These are phyloP conservation scores for Aristolochia contorta DNA, from an alignment of 164 flowering plant genomes.

Conservation along the genomic window DNA sequence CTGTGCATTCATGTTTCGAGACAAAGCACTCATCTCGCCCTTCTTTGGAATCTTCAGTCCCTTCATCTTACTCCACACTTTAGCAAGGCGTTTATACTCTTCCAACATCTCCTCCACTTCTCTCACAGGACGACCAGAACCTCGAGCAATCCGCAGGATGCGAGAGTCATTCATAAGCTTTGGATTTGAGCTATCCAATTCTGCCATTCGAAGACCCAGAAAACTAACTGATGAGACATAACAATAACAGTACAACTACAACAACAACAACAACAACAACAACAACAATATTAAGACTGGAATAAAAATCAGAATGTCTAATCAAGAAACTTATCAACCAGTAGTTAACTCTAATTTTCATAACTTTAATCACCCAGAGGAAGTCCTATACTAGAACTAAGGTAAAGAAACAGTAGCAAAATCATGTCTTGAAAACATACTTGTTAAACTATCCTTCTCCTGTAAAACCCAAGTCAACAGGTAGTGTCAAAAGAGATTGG, in stretches of 20 bases:
- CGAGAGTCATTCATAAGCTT: conserved; percentile 86
- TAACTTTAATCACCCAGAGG: too few species aligned
- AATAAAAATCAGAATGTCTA: neutral
- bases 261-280: neutral
- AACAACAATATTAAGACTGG: neutral
- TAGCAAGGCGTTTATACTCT: conserved; percentile 93
- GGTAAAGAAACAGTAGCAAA: too few species aligned
- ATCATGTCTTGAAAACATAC: too few species aligned
- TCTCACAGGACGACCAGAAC: conserved; percentile 58
- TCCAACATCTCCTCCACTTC: conserved; percentile 94
- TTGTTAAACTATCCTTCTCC: too few species aligned
- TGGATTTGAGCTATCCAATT: conserved; percentile 88
- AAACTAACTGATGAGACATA: neutral
- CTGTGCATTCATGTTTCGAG: conserved; percentile 92
- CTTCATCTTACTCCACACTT: conserved; percentile 96
- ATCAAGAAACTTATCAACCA: neutral
- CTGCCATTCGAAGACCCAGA: conserved; percentile 28
- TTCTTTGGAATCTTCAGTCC: conserved; percentile 94
- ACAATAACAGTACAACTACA: neutral
- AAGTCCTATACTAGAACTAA: too few species aligned
- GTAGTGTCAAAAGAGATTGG: too few species aligned
- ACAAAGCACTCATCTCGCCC: conserved; percentile 89
- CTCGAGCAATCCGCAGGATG: conserved; percentile 82
- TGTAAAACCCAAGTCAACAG: too few species aligned
- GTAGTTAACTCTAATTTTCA: too few species aligned